Conservation (phyloP, 2,329 filamentous ascomycete genomes). For the Fusarium sp. region DNA sequence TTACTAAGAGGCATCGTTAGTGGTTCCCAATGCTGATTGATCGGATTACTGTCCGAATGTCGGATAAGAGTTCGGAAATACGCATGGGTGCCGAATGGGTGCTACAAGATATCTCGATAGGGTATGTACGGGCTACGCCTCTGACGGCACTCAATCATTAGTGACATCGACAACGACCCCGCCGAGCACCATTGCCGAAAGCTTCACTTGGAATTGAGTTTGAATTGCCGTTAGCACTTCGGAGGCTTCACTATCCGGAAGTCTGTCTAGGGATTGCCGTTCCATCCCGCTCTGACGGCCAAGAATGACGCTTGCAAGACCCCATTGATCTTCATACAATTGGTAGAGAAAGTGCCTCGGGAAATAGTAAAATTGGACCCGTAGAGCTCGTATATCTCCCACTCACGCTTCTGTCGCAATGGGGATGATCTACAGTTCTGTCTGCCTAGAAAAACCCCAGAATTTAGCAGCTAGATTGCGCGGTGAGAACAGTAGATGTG, state of each 20-base stretch:
- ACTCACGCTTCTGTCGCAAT: background rate
- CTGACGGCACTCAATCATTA: background rate
- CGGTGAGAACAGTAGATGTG: rapidly evolving
- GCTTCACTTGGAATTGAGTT: background rate
- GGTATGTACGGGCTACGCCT: background rate
- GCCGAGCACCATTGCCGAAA: background rate
- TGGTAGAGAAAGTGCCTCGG: no score
- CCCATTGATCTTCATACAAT: background rate
- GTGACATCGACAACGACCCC: background rate
- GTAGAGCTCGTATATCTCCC: background rate
- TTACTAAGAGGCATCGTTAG: background rate
- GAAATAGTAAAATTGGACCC: background rate
- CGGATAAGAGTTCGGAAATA: background rate
- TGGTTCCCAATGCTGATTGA: background rate
- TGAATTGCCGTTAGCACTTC: background rate
- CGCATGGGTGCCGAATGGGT: background rate
- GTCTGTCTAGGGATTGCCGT: background rate
- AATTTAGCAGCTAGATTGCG: background rate
- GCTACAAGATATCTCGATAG: no score
- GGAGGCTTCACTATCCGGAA: background rate
- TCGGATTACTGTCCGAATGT: background rate
- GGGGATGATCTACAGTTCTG: background rate
- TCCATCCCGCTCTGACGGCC: background rate
- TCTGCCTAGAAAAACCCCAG: background rate
- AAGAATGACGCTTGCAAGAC: background rate